Conservation (phyloP, 2,329 filamentous ascomycete species). For the Colletotrichum sp. region DNA sequence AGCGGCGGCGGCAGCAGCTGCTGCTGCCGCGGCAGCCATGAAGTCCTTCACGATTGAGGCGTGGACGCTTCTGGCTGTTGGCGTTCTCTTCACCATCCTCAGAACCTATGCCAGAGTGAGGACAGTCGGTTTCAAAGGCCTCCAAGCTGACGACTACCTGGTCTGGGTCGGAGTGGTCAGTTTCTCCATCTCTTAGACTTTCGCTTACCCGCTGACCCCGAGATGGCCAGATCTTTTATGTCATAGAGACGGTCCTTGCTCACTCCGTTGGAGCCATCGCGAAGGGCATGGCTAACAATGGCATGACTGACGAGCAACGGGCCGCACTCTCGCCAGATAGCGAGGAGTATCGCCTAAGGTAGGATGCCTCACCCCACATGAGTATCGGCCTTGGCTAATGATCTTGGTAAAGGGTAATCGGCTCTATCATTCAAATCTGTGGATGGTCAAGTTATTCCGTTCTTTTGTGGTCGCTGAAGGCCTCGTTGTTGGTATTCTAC, state of each 20-base stretch:
- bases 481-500: slow-evolving; percentile 60
- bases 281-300: slow-evolving; percentile 59
- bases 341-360: slow-evolving; percentile 48
- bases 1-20: slow-evolving; percentile 24
- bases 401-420: slow-evolving; percentile 44
- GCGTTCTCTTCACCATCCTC: slow-evolving; percentile 36
- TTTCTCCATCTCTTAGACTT: slow-evolving; percentile 30
- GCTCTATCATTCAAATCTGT: slow-evolving; percentile 56
- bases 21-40: slow-evolving; percentile 27
- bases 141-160: slow-evolving; percentile 40
- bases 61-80: slow-evolving; percentile 39
- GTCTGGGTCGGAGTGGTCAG: slow-evolving; percentile 39
- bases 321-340: slow-evolving; percentile 45
- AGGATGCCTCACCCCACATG: neutral
- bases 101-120: slow-evolving; percentile 39
- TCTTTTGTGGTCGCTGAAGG: slow-evolving; percentile 58
- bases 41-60: slow-evolving; percentile 35
- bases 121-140: slow-evolving; percentile 32
- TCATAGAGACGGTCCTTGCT: slow-evolving; percentile 37
- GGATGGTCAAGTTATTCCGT: slow-evolving; percentile 60
- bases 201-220: neutral
- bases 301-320: slow-evolving; percentile 58
- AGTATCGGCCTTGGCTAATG: neutral
- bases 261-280: slow-evolving; percentile 38
- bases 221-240: slow-evolving; percentile 51